Base-by-base conservation (phyloP, 805 yeast species). In the Barnettozyma salicaria region DNA sequence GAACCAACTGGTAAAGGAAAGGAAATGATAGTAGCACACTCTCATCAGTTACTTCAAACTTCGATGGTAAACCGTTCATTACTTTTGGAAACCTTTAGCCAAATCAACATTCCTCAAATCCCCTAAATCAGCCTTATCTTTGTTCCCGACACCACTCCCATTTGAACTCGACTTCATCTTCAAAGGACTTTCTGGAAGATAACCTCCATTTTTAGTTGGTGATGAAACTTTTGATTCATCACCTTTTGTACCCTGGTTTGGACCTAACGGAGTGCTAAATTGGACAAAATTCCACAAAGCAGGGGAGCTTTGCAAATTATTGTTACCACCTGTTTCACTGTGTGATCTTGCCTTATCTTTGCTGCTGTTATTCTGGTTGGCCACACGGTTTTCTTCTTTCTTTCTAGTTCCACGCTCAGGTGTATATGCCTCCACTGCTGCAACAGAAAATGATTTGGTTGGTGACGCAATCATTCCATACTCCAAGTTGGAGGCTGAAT, bases 211-310 rank as follows among this genome's bases (percentile, higher is more conserved):
- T 30, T 52, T 50, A 6, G 43, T 36, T 5, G 56, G 55, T 8
- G 52, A 43, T 11, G 23, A 17, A 6, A 32, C 12, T 21, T 24
- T 30, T 21, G 31, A 22, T 19, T 34, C 39, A 12, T 34, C 41
- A 28, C 39, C 48, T 25, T 38, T 44, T n/a, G 37, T 19, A 14
- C 30, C 38, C 29, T 47, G 46, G 6, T 50, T 52, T n/a, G 52
- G 49, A 24, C 51, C 55, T 32, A 50, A 39, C 22, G 59, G 59
- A 4, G 78, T 72, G 27, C 75, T 65, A 38, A 89, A 78, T 52
- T 88, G 96, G 53, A 89, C 86, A 62, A 85, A 79, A 55, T 83
- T 85, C 97, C 96, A 86, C 41, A 89, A 74, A 13, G 95, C 96
- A 2, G 97, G 97, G 2, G 95, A 85, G 21, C 64, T 59, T 36